Base-by-base conservation (phyloP, 192 early-diverging fungal species). In the Linderina pennispora region DNA sequence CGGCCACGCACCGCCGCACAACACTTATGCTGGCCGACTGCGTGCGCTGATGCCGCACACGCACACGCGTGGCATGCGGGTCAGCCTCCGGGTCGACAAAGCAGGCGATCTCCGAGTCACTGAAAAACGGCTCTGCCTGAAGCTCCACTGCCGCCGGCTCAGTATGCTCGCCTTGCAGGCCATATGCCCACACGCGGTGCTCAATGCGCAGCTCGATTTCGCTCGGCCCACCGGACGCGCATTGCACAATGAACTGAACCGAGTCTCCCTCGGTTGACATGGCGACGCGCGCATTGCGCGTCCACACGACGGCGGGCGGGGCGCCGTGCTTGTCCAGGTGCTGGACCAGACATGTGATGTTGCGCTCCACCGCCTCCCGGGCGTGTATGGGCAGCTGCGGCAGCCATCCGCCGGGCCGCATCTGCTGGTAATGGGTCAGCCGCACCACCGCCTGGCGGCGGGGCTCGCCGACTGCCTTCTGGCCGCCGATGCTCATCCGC, bases 61-160 rank as follows among this genome's bases (percentile, higher is more conserved):
- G 68, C 34, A 72, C 48, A 3, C 68, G 56, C 6, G 57, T 65
- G 0, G 68, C 68, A 13, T 72, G 68, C 20, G 68, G 61, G 34
- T 72, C 68, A 24, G 45, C 38, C 18, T 72, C 62, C 0, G 68
- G 68, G 20, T 72, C 68, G 14, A 72, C 68, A 34, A 65, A 72
- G 13, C 68, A 72, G 18, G 68, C 68, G 9, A 65, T 40, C 0
- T 44, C 36, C 2, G 53, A 48, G 0, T 32, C 39, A 13, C 40
- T 38, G 41, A 37, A 40, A 32, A 64, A 61, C 32, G 68, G 68
- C 50, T 44, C 53, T 10, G 60, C 46, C 0, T 21, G 15, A 2
- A 72, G 18, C 3, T 34, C 37, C 8, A 72, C 39, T 14, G 33
- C n/a, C 0, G 59, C 59, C 28, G 28, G 28, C 19, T 24, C 20